Evolutionary conservation across 176 grass and related monocot genomes (phyloP), one percentile per base, ranked within the genome.

Genomic region (Lolium multiflorum): DNA sequence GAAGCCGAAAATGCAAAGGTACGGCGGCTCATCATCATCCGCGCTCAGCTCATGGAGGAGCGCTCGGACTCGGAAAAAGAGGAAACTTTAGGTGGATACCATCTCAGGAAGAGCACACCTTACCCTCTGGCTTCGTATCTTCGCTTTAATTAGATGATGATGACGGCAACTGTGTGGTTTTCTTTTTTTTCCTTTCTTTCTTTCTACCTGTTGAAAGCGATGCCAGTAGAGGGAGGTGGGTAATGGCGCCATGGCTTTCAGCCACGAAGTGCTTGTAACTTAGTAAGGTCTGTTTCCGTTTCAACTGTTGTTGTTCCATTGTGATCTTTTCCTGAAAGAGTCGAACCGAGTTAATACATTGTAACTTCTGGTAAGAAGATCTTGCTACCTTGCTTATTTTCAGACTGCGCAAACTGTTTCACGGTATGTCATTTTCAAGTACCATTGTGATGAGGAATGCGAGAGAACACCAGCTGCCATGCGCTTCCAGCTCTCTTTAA

Each of bases 1-100:
- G 62, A 93, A 80, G 52, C 85, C 95, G 0, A 98, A 89, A 75
- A 92, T 41, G 50, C 84, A 59, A 58, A 90, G 89, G 41, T 80
- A 49, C 16, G 81, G 89, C 2, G 57, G 74, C 67, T 63, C 80
- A 2, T 57, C 84, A 0, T 43, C 88, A 1, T 83, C 89, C 1
- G 80, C 74, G 24, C 67, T 83, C 66, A 79, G 82, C 22, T 87
- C 89, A 2, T 91, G 89, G 89, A 83, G 80, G 60, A 84, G 20
- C 58, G 22, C 71, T 50, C 70, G 85, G 67, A 85, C 81, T 46
- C 86, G 86, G 11, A 89, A 89, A 7, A 81, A 64, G 65, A 85
- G 69, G 63, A 83, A 88, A 9, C 46, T n/a, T 4, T 85, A 92
- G 56, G 57, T 51, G 28, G 41, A 13, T 11, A 21, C 38, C 20